Evolutionary conservation across 1,284 basidiomycete species (phyloP).

Genomic region (Fomitiporia mediterranea): DNA sequence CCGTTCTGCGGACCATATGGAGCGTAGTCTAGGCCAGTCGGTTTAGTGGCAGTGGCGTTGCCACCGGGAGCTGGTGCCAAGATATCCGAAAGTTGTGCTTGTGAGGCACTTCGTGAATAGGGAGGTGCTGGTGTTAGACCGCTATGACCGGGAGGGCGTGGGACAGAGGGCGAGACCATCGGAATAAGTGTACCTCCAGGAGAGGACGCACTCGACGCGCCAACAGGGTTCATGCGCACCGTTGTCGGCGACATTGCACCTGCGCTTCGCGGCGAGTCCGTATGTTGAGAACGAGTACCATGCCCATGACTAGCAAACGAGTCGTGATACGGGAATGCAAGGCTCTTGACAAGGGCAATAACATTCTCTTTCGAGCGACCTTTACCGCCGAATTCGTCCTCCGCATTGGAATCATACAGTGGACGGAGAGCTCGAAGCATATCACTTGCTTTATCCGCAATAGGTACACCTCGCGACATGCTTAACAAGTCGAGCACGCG

Average conservation of each 20-base stretch:
- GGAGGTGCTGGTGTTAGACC: slow-evolving; percentile 17
- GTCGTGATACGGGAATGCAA: slow-evolving; percentile 77
- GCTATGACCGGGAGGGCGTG: slow-evolving; percentile 33
- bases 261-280: slow-evolving; percentile 11
- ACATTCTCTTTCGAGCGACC: slow-evolving; percentile 53
- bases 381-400: slow-evolving; percentile 21
- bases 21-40: slow-evolving; percentile 13
- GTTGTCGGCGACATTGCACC: slow-evolving; percentile 13
- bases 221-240: neutral
- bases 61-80: slow-evolving; percentile 14
- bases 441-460: slow-evolving; percentile 68
- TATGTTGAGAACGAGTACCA: slow-evolving; percentile 12
- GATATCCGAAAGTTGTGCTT: neutral
- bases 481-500: slow-evolving; percentile 63
- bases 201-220: slow-evolving; percentile 1
- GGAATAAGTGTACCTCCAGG: slow-evolving; percentile 7
- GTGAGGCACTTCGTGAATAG: slow-evolving; percentile 10
- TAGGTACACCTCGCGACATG: slow-evolving; percentile 51
- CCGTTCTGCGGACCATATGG: neutral
- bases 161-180: neutral
- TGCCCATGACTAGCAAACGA: slow-evolving; percentile 28
- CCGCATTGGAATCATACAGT: slow-evolving; percentile 42
- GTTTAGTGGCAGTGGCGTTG: slow-evolving; percentile 13
- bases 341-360: slow-evolving; percentile 59
- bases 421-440: slow-evolving; percentile 66